Percentiles rank a stretch among this genome's conserved stretches.
These are phyloP conservation scores for Pythium grandisporangium DNA, from an alignment of 352 stramenopile species.

Conservation along the genomic window DNA sequence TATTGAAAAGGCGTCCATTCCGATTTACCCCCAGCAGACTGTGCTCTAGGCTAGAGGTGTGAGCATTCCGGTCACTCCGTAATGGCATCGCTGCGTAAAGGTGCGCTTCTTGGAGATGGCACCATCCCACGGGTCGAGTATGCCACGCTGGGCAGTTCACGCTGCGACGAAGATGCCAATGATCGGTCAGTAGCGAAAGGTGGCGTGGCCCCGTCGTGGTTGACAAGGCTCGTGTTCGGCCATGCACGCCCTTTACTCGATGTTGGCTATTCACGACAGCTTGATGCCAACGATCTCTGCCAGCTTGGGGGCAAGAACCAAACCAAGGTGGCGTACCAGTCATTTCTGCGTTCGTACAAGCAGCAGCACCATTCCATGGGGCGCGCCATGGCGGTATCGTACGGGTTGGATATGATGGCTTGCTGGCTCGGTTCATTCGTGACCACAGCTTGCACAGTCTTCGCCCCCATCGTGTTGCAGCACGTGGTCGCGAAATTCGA, in stretches of 20 bases:
- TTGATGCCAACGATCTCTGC: slow-evolving; percentile 8
- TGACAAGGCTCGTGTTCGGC: slow-evolving; percentile 8
- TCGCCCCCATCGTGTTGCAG: slow-evolving; percentile 10
- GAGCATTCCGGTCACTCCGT: no score
- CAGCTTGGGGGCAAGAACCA: not conserved
- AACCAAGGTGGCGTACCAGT: not conserved
- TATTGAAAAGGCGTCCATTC: no score
- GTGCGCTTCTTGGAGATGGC: no score
- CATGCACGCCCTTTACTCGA: slow-evolving; percentile 6
- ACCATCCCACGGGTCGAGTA: no score
- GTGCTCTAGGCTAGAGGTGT: no score
- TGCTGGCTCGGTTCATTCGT: slow-evolving; percentile 3
- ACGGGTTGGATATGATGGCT: slow-evolving; percentile 3
- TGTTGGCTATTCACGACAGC: slow-evolving; percentile 5
- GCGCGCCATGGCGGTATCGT: not conserved
- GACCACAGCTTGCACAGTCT: slow-evolving; percentile 4
- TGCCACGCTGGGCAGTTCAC: no score
- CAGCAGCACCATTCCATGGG: not conserved
- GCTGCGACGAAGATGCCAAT: no score
- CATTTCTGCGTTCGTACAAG: slow-evolving; percentile 3
- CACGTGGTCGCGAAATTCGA: slow-evolving; percentile 15
- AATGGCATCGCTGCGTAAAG: no score
- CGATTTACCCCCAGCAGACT: no score
- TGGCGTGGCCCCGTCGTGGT: slow-evolving; percentile 1
- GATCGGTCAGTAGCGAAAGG: no score